phyloP scores from a whole-genome alignment of 139 green algal species.

The Chloropicon primus region DNA sequence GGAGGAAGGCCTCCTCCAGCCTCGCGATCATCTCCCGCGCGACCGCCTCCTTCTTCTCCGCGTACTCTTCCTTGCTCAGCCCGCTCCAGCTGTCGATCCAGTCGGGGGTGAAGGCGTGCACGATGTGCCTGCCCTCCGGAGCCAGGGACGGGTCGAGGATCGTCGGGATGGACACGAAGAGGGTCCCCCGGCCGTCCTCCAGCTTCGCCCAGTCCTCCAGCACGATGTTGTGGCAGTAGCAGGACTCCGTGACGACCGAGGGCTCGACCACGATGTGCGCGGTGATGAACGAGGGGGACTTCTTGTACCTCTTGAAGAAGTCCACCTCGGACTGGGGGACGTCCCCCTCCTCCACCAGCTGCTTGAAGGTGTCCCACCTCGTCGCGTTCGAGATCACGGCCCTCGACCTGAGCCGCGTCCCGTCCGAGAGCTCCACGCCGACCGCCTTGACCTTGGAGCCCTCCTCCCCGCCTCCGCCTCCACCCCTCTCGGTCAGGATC shows the following conservation, averaged over 20 bases:
- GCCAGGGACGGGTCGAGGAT: constrained; percentile 76
- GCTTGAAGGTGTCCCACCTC: constrained; percentile 94
- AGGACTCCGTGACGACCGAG: constrained; percentile 38
- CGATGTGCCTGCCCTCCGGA: constrained; percentile 63
- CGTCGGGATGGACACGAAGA: constrained; percentile 90
- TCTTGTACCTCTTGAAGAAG: constrained; percentile 68
- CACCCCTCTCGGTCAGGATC: constrained; percentile 42
- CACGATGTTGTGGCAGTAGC: constrained; percentile 79
- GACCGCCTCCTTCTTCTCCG: constrained; percentile 60
- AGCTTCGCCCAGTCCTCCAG: constrained; percentile 81
- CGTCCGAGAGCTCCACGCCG: constrained; percentile 71
- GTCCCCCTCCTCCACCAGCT: constrained; percentile 44
- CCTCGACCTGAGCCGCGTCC: constrained; percentile 44
- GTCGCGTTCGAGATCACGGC: constrained; percentile 83
- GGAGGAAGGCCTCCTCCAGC: constrained; percentile 60
- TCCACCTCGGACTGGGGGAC: constrained; percentile 55
- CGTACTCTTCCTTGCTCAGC: constrained; percentile 23
- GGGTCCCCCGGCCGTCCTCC: constrained; percentile 62
- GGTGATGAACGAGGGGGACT: constrained; percentile 81
- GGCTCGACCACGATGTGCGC: constrained; percentile 79
- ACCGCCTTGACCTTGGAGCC: constrained; percentile 23
- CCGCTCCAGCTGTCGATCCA: constrained; percentile 71
- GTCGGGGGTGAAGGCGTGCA: constrained; percentile 92
- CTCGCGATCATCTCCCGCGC: constrained; percentile 53
- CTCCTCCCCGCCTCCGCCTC: constrained; percentile 13